These are phyloP conservation scores for Golovinomyces cichoracearum DNA, from an alignment of 2,329 filamentous ascomycete genomes.

Conservation along the genomic window DNA sequence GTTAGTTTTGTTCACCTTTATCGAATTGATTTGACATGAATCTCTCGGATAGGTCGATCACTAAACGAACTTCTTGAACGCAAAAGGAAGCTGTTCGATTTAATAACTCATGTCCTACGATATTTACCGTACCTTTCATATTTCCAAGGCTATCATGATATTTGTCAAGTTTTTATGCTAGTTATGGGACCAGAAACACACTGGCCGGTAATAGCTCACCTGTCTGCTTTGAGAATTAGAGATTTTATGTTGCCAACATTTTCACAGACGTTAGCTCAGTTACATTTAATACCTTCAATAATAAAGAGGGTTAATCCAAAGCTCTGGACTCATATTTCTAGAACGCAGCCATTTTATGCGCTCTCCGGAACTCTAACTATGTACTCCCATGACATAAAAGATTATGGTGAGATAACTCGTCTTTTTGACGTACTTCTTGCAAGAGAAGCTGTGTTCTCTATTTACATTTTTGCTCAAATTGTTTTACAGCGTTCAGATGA, in stretches of 20 bases:
- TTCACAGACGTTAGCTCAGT: slow-evolving; percentile 53
- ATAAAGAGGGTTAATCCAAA: slow-evolving; percentile 43
- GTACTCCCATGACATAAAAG: slow-evolving; percentile 87
- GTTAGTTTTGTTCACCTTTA: slow-evolving; percentile 23
- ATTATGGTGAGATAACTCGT: slow-evolving; percentile 65
- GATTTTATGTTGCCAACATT: slow-evolving; percentile 94
- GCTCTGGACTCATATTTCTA: slow-evolving; percentile 49
- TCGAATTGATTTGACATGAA: slow-evolving; percentile 5
- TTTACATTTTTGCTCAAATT: slow-evolving; percentile 83
- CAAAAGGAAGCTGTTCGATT: slow-evolving; percentile 49
- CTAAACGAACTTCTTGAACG: slow-evolving; percentile 40
- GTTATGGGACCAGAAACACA: slow-evolving; percentile 43
- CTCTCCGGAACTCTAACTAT: slow-evolving; percentile 81
- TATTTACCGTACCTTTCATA: slow-evolving; percentile 66
- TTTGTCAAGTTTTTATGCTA: slow-evolving; percentile 80
- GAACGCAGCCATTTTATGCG: slow-evolving; percentile 70
- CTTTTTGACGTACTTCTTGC: slow-evolving; percentile 83
- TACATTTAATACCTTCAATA: slow-evolving; percentile 67
- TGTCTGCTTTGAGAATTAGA: slow-evolving; percentile 71
- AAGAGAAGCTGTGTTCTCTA: slow-evolving; percentile 58
- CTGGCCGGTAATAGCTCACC: slow-evolving; percentile 40
- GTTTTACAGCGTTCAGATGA: slow-evolving; percentile 57
- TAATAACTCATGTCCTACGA: slow-evolving; percentile 63
- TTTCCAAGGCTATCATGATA: slow-evolving; percentile 97
- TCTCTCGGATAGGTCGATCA: slow-evolving; percentile 30